Evolutionary conservation across 148 eudicot species (phyloP).

Genomic region (Simmondsia chinensis): DNA sequence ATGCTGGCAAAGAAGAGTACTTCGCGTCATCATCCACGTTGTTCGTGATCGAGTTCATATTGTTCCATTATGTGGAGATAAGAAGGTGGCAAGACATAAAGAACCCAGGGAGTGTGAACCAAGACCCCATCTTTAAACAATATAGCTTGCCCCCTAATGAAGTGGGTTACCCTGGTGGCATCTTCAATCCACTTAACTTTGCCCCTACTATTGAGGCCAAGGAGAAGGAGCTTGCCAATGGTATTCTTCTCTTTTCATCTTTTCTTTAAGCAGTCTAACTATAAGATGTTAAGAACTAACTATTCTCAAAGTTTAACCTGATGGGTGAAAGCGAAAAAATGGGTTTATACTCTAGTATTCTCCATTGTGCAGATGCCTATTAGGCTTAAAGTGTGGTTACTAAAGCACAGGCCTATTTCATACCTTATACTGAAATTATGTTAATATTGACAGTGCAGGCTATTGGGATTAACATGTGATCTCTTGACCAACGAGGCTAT

Average conservation of each 20-base stretch:
- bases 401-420: too few relatives aligned
- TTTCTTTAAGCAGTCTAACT: too few relatives aligned
- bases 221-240: conserved; percentile 95
- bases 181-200: conserved; percentile 92
- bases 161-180: conserved; percentile 92
- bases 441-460: too few relatives aligned
- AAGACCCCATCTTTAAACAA: conserved; percentile 95
- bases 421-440: too few relatives aligned
- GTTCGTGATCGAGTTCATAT: conserved; percentile 90
- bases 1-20: conserved; percentile 85
- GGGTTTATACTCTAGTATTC: too few relatives aligned
- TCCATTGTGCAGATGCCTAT: too few relatives aligned
- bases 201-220: conserved; percentile 86
- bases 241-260: conserved; percentile 18
- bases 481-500: too few relatives aligned
- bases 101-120: conserved; percentile 98
- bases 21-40: conserved; percentile 93
- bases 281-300: too few relatives aligned
- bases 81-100: conserved; percentile 98
- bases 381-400: too few relatives aligned
- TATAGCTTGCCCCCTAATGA: conserved; percentile 88
- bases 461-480: too few relatives aligned
- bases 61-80: conserved; percentile 97
- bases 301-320: too few relatives aligned
- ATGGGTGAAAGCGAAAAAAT: too few relatives aligned